These are phyloP conservation scores for Intubia oerlemansii DNA, from an alignment of 2,329 filamentous ascomycete genomes.

Conservation along the genomic window DNA sequence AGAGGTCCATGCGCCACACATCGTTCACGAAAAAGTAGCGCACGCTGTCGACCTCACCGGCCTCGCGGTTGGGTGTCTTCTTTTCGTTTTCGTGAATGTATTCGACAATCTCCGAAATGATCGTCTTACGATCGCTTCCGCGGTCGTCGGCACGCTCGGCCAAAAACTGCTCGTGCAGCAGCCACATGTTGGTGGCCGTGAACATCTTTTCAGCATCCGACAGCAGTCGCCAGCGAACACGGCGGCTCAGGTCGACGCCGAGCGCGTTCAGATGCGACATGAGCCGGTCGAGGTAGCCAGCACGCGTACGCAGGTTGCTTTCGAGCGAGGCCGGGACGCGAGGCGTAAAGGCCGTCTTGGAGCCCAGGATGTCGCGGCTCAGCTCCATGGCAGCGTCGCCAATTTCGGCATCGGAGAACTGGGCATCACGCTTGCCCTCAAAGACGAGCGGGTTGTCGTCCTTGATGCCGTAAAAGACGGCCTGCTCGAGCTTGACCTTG, in stretches of 20 bases:
- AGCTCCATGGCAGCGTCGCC: conserved; percentile 56
- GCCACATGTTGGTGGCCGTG: conserved; percentile 62
- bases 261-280: conserved; percentile 48
- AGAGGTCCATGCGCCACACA: conserved; percentile 47
- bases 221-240: conserved; percentile 60
- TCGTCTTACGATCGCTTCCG: conserved; percentile 38
- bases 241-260: conserved; percentile 41
- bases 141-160: conserved; percentile 26
- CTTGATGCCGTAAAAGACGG: conserved; percentile 74
- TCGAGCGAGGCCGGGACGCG: conserved; percentile 57
- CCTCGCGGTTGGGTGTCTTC: conserved; percentile 38
- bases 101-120: conserved; percentile 54
- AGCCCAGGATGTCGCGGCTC: conserved; percentile 64
- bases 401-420: conserved; percentile 49
- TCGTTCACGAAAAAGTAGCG: conserved; percentile 76
- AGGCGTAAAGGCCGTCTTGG: conserved; percentile 53
- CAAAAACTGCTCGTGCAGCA: conserved; percentile 50
- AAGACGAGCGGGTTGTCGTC: conserved; percentile 79
- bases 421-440: conserved; percentile 40
- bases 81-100: conserved; percentile 61
- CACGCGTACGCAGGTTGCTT: conserved; percentile 54
- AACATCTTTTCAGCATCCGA: conserved; percentile 80
- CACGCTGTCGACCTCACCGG: conserved; percentile 56
- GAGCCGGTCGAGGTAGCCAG: conserved; percentile 53
- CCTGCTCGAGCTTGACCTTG: conserved; percentile 81